Evolutionary conservation across 345 rosid species (phyloP).

Genomic region (Dipteronia dyeriana): DNA sequence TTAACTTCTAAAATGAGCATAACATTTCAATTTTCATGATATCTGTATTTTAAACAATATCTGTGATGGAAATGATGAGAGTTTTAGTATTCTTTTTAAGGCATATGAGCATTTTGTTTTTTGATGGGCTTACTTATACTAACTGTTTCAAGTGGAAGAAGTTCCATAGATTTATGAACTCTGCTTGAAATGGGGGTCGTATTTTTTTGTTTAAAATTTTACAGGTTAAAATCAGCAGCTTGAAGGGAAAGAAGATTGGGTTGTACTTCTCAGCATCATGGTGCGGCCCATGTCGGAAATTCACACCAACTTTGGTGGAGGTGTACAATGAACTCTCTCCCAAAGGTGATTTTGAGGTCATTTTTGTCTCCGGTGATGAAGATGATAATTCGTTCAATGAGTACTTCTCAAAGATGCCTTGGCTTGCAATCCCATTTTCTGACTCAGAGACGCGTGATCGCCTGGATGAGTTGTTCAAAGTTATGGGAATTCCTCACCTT

Average conservation of each 20-base stretch:
- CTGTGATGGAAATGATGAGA: not conserved
- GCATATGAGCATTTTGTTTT: too few relatives aligned
- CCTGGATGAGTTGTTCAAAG: constrained; percentile 55
- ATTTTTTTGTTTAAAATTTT: constrained; percentile 3
- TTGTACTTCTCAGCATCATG: constrained; percentile 83
- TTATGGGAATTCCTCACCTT: constrained; percentile 68
- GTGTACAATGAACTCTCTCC: constrained; percentile 52
- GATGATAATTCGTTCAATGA: constrained; percentile 53
- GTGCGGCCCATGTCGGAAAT: constrained; percentile 74
- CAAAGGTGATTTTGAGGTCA: constrained; percentile 58
- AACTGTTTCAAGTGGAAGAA: not conserved
- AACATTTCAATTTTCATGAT: not conserved
- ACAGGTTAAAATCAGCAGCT: constrained; percentile 63
- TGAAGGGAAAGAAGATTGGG: constrained; percentile 80
- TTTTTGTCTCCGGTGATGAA: constrained; percentile 57
- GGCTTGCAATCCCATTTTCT: constrained; percentile 82
- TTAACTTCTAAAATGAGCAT: too few relatives aligned
- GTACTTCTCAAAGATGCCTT: constrained; percentile 80
- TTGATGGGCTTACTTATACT: too few relatives aligned
- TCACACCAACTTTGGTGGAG: constrained; percentile 66
- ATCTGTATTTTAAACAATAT: not conserved
- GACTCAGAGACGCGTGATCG: constrained; percentile 52
- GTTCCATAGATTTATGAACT: not conserved
- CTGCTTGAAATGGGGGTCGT: not conserved
- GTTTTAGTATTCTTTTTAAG: not conserved